Evolutionary conservation across 441 rosid species (phyloP).

Genomic region (Biscutella auriculata): DNA sequence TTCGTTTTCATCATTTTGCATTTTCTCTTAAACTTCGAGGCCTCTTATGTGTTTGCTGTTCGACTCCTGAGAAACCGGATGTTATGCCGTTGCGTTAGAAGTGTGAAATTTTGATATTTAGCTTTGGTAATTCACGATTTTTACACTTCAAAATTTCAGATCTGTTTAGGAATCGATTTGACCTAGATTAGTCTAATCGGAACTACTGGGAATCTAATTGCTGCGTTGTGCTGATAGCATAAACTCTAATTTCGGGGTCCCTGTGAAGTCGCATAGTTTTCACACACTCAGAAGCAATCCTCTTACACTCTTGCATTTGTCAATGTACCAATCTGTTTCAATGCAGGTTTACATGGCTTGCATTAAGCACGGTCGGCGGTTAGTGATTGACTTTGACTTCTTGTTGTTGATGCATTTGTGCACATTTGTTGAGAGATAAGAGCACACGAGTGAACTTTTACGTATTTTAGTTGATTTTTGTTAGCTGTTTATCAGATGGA

Average conservation of each 20-base stretch:
- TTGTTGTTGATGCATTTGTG: not conserved
- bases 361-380: constrained; percentile 65
- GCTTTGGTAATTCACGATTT: not conserved
- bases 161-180: not conserved
- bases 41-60: constrained; percentile 9
- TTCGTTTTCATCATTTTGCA: not conserved
- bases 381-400: constrained; percentile 16
- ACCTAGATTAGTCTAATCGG: constrained; percentile 7
- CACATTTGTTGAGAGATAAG: not conserved
- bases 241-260: not conserved
- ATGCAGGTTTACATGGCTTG: constrained; percentile 92
- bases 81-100: not conserved
- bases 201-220: not conserved
- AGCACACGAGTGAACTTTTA: not conserved
- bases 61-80: constrained; percentile 23
- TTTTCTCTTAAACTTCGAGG: not conserved
- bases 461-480: not conserved
- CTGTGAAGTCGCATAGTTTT: not conserved
- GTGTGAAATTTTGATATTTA: not conserved
- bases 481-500: not conserved
- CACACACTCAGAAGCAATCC: not conserved
- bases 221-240: not conserved
- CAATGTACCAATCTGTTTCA: constrained; percentile 6
- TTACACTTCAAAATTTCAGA: not conserved
- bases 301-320: not conserved